phyloP scores from a whole-genome alignment of 495 filamentous ascomycete genomes.

The Penicillium cataractarum region DNA sequence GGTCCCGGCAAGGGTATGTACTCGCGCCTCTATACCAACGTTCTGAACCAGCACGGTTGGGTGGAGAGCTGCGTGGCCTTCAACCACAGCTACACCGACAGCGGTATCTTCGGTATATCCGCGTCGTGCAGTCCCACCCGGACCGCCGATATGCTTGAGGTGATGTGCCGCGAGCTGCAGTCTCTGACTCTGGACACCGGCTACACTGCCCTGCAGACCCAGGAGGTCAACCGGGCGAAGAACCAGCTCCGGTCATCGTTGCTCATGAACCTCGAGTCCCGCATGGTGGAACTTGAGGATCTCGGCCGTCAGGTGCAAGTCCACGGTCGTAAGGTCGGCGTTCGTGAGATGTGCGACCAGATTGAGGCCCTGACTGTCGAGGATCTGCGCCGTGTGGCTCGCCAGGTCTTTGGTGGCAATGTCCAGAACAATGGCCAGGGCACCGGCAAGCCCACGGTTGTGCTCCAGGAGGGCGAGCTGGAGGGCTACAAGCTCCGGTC shows the following conservation, averaged over 20 bases:
- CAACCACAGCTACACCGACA: constrained; percentile 96
- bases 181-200: constrained; percentile 74
- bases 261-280: constrained; percentile 95
- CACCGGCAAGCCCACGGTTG: constrained; percentile 90
- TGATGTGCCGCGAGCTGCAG: constrained; percentile 88
- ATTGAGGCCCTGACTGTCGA: constrained; percentile 81
- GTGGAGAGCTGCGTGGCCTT: constrained; percentile 93
- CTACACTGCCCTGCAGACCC: constrained; percentile 66
- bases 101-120: constrained; percentile 90
- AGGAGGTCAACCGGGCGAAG: constrained; percentile 94
- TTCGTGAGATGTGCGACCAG: constrained; percentile 86
- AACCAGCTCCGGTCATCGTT: constrained; percentile 91
- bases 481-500: constrained; percentile 48
- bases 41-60: constrained; percentile 96
- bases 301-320: constrained; percentile 95
- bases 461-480: constrained; percentile 75
- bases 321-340: constrained; percentile 86
- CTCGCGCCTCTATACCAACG: constrained; percentile 93
- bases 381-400: constrained; percentile 86
- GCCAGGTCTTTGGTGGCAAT: constrained; percentile 73
- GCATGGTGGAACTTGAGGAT: constrained; percentile 99
- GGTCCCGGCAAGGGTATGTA: constrained; percentile 99
- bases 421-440: constrained; percentile 77
- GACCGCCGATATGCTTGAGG: constrained; percentile 80
- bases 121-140: constrained; percentile 79